Conservation (phyloP, 768 basidiomycete genomes). For the Leccinum variicolor region DNA sequence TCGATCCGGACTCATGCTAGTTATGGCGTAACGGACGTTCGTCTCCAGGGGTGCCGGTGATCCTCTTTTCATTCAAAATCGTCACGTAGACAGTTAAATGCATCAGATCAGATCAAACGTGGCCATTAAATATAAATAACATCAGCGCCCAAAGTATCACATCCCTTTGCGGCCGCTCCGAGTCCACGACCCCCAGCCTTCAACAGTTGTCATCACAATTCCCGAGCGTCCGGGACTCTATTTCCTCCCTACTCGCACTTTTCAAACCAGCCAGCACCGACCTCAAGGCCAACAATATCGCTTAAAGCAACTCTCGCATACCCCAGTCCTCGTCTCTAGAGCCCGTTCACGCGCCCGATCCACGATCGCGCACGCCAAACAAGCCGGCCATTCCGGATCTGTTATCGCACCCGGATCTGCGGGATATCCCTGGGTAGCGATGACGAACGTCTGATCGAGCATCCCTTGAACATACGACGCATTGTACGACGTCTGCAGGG, state of each 20-base stretch:
- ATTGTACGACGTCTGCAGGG: conserved; percentile 36
- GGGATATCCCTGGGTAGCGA: conserved; percentile 42
- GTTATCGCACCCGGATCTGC: conserved; percentile 23
- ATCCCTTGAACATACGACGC: conserved; percentile 39
- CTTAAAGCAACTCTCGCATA: conserved; percentile 30
- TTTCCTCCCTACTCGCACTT: background rate
- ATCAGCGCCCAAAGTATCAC: too few relatives aligned
- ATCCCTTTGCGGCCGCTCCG: too few relatives aligned
- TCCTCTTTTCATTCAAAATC: too few relatives aligned
- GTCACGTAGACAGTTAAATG: too few relatives aligned
- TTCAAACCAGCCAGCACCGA: background rate
- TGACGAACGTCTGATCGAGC: conserved; percentile 44
- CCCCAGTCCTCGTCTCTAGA: conserved; percentile 24
- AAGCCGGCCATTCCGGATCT: conserved; percentile 45
- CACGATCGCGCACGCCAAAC: conserved; percentile 50
- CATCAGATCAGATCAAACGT: too few relatives aligned
- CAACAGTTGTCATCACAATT: background rate
- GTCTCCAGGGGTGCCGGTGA: too few relatives aligned
- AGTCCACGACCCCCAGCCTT: too few relatives aligned
- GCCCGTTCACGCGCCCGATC: conserved; percentile 39
- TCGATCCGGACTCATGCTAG: too few relatives aligned
- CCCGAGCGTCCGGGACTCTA: background rate
- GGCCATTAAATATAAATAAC: too few relatives aligned
- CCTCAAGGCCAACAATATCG: conserved; percentile 31
- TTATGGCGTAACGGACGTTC: too few relatives aligned